These are phyloP conservation scores for Malania oleifera DNA, from an alignment of 164 flowering plant species.

Conservation along the genomic window DNA sequence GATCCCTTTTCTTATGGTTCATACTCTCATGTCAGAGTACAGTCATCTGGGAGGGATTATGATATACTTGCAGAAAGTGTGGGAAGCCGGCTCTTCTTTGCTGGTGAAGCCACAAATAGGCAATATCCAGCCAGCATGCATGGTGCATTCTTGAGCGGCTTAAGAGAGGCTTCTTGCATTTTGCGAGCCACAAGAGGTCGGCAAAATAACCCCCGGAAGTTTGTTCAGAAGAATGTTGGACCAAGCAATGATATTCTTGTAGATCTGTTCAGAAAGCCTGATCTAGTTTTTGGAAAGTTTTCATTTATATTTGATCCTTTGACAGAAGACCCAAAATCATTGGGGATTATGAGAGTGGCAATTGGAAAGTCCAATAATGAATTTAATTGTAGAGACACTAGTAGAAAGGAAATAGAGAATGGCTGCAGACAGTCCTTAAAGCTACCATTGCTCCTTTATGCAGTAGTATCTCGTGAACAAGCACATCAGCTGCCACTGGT, in stretches of 20 bases:
- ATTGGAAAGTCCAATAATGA: slow-evolving; percentile 29
- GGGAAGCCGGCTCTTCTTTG: slow-evolving; percentile 72
- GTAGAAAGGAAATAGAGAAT: slow-evolving; percentile 17
- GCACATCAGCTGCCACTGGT: slow-evolving; percentile 41
- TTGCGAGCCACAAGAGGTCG: slow-evolving; percentile 30
- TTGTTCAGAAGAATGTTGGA: slow-evolving; percentile 28
- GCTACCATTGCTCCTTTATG: slow-evolving; percentile 45
- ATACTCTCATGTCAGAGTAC: slow-evolving; percentile 83
- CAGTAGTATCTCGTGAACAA: slow-evolving; percentile 56
- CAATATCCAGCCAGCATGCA: slow-evolving; percentile 96
- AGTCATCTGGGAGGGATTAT: slow-evolving; percentile 83
- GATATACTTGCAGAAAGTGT: slow-evolving; percentile 86
- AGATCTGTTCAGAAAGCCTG: slow-evolving; percentile 66
- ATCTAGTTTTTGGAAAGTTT: slow-evolving; percentile 63
- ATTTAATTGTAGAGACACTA: slow-evolving; percentile 8
- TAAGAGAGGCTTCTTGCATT: slow-evolving; percentile 70
- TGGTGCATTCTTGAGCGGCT: slow-evolving; percentile 92
- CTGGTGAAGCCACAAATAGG: slow-evolving; percentile 90
- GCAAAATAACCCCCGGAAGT: slow-evolving; percentile 29
- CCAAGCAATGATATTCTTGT: slow-evolving; percentile 39
- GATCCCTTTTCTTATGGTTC: slow-evolving; percentile 87
- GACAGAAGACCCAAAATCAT: slow-evolving; percentile 43
- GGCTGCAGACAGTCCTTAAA: slow-evolving; percentile 10
- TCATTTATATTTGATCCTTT: slow-evolving; percentile 55
- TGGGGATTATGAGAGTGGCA: slow-evolving; percentile 61